Evolutionary conservation across 495 filamentous ascomycete genomes (phyloP).

Genomic region (Podospora pseudoanserina): DNA sequence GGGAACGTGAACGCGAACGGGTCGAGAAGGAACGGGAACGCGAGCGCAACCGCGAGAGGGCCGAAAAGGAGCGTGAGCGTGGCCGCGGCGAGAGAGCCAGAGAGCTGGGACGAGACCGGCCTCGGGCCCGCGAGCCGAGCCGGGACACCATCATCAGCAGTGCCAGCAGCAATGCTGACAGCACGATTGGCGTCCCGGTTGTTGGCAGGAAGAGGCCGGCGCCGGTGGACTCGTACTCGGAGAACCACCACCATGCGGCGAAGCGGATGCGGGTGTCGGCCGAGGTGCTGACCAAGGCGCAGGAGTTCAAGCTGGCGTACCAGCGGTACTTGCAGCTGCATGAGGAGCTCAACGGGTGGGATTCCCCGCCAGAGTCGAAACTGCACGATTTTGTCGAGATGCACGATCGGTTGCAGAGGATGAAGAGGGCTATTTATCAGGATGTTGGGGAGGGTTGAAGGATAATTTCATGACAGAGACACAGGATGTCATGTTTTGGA

Average conservation of each 20-base stretch:
- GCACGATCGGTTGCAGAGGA: conserved; percentile 54
- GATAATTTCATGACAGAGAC: not conserved
- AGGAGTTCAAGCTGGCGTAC: conserved; percentile 60
- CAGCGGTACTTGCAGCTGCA: conserved; percentile 61
- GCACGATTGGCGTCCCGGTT: conserved; percentile 18
- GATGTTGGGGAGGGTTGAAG: conserved; percentile 13
- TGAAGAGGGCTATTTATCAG: conserved; percentile 65
- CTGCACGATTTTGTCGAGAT: conserved; percentile 57
- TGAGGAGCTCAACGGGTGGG: conserved; percentile 49
- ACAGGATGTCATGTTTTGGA: not conserved
- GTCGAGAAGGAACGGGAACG: conserved; percentile 20
- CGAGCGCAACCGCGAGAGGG: conserved; percentile 16
- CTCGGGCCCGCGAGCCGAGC: conserved; percentile 25
- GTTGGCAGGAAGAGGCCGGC: conserved; percentile 40
- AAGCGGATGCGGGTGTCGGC: conserved; percentile 40
- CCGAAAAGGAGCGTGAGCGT: conserved; percentile 20
- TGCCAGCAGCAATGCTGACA: conserved; percentile 23
- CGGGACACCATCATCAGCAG: conserved; percentile 31
- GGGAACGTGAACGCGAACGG: conserved; percentile 23
- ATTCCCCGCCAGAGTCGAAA: conserved; percentile 53
- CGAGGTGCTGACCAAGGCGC: conserved; percentile 51
- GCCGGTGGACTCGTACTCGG: conserved; percentile 20
- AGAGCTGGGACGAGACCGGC: not conserved
- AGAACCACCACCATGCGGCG: conserved; percentile 20
- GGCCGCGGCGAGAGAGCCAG: conserved; percentile 12